Evolutionary conservation across 2,329 filamentous ascomycete species (phyloP).

Genomic region (Mycocentrospora acerina): DNA sequence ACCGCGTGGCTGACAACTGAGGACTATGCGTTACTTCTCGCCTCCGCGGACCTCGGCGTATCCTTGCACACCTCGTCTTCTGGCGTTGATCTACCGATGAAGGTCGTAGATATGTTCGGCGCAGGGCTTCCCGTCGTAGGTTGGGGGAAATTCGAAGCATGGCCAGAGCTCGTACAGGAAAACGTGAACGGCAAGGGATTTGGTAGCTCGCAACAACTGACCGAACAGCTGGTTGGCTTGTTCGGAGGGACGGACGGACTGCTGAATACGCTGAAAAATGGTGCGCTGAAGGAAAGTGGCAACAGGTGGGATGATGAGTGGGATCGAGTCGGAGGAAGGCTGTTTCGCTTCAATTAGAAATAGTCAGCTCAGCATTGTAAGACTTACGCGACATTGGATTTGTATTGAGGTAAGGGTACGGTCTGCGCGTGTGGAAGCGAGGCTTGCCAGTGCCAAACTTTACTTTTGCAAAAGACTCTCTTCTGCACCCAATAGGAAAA

Average conservation of each 20-base stretch:
- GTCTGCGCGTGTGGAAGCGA: no score
- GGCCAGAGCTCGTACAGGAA: conserved; percentile 86
- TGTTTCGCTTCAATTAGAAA: conserved; percentile 51
- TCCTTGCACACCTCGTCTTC: conserved; percentile 92
- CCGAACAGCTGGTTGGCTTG: conserved; percentile 63
- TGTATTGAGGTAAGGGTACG: no score
- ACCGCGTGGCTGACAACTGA: conserved; percentile 83
- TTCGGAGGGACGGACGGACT: conserved; percentile 58
- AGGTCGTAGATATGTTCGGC: conserved; percentile 99
- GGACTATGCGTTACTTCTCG: conserved; percentile 83
- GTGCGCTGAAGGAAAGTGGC: conserved; percentile 71
- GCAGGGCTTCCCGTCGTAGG: conserved; percentile 87
- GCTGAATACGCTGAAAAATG: conserved; percentile 63
- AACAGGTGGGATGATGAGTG: conserved; percentile 91
- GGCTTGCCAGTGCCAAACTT: no score
- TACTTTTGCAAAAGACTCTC: no score
- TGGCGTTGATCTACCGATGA: conserved; percentile 96
- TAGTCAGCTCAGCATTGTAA: background rate
- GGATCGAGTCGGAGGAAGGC: conserved; percentile 75
- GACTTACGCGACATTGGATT: no score
- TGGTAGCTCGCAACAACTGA: conserved; percentile 67
- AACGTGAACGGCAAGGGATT: conserved; percentile 87
- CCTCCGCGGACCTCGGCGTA: conserved; percentile 83
- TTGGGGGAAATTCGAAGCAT: conserved; percentile 83
- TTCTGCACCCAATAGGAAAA: no score